phyloP scores from a whole-genome alignment of 116 monocot genomes.

The Iris pallida region DNA sequence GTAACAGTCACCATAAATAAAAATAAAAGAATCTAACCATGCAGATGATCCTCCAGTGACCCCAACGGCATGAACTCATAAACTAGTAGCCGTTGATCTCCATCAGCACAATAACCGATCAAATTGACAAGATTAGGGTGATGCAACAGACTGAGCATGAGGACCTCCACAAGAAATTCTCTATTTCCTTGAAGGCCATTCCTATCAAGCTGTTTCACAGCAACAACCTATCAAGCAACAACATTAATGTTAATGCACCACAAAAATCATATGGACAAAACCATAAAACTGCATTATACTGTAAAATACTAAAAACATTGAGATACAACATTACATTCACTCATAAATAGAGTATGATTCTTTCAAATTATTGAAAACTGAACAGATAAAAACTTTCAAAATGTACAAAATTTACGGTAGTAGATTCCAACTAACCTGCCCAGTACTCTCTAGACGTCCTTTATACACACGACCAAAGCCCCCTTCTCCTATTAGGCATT shows the following conservation, averaged over 20 bases:
- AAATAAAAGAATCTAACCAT: conserved; percentile 14
- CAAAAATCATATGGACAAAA: neutral
- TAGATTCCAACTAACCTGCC: conserved; percentile 33
- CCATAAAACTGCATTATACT: neutral
- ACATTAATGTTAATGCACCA: neutral
- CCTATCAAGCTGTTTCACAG: conserved; percentile 69
- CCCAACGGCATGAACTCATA: conserved; percentile 21
- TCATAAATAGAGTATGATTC: neutral
- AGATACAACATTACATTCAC: neutral
- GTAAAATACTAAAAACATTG: neutral
- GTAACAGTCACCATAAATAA: neutral
- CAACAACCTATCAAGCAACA: conserved; percentile 40
- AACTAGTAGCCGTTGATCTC: conserved; percentile 18
- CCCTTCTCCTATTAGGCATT: conserved; percentile 65
- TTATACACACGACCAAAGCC: conserved; percentile 75
- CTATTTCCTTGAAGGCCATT: conserved; percentile 81
- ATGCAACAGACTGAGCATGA: conserved; percentile 77
- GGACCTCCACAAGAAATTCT: conserved; percentile 77
- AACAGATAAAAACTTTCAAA: neutral
- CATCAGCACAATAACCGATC: conserved; percentile 42
- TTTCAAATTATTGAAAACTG: neutral
- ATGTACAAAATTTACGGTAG: neutral
- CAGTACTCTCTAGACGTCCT: conserved; percentile 47
- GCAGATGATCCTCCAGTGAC: conserved; percentile 15
- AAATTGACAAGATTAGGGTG: conserved; percentile 74